Evolutionary conservation across 2,329 filamentous ascomycete genomes (phyloP).

Genomic region (Fusarium scirpi): DNA sequence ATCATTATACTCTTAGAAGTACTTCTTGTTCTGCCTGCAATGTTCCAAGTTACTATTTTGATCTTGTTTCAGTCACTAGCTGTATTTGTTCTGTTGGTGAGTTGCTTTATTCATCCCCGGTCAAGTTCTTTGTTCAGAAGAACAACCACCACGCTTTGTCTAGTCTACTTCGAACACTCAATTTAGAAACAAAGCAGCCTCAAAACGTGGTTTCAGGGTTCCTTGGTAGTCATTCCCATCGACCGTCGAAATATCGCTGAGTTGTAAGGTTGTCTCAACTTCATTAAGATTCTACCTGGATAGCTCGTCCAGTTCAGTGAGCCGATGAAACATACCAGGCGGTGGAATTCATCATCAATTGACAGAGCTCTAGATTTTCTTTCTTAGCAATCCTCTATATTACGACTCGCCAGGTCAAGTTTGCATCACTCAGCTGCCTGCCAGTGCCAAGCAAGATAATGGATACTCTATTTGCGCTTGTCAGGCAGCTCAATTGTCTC

Average conservation of each 20-base stretch:
- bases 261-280: not conserved
- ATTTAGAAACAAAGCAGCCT: slow-evolving; percentile 1
- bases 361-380: not conserved
- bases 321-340: not conserved
- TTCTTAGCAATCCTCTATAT: not conserved
- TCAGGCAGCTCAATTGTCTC: slow-evolving; percentile 9
- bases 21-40: not conserved
- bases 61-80: slow-evolving; percentile 25
- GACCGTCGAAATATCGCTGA: not conserved
- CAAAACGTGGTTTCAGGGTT: not conserved
- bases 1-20: not conserved
- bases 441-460: not conserved
- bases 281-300: not conserved
- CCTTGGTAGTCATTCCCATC: no score
- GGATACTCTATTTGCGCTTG: slow-evolving; percentile 3
- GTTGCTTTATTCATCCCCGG: not conserved
- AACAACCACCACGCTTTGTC: not conserved
- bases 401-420: not conserved
- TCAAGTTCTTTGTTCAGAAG: slow-evolving; percentile 26
- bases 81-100: slow-evolving; percentile 18
- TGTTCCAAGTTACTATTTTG: slow-evolving; percentile 18
- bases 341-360: not conserved
- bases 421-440: not conserved
- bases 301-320: not conserved
- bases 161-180: not conserved